These are phyloP conservation scores for Lineolata rhizophorae DNA, from an alignment of 495 filamentous ascomycete genomes.

Conservation along the genomic window DNA sequence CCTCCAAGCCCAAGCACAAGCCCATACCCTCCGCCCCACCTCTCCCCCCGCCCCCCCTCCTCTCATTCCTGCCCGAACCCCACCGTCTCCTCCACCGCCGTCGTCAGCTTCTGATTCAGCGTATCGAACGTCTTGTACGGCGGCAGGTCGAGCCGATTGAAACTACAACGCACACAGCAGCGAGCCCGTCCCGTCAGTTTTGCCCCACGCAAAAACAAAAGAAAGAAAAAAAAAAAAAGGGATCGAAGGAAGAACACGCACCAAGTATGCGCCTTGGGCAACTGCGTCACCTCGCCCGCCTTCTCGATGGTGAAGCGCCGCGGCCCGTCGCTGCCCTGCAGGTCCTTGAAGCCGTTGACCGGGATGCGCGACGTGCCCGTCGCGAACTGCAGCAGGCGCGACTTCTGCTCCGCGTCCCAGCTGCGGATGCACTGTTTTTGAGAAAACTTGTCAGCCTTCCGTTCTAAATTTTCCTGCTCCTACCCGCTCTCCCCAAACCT, in stretches of 20 bases:
- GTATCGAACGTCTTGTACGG: constrained; percentile 76
- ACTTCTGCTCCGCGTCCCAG: constrained; percentile 98
- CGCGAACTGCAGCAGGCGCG: constrained; percentile 83
- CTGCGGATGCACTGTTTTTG: constrained; percentile 42
- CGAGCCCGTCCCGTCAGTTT: not conserved
- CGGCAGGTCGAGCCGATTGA: constrained; percentile 92
- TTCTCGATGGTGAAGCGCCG: constrained; percentile 96
- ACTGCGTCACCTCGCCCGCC: constrained; percentile 65
- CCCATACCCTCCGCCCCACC: too few species aligned
- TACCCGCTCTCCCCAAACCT: too few species aligned
- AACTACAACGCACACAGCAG: constrained; percentile 30
- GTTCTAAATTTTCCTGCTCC: too few species aligned
- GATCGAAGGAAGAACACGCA: constrained; percentile 25
- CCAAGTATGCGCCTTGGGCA: constrained; percentile 98
- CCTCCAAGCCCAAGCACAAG: too few species aligned
- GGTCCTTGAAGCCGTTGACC: constrained; percentile 98
- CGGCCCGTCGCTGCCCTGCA: constrained; percentile 92
- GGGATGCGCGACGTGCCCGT: constrained; percentile 95
- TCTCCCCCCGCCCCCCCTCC: too few species aligned
- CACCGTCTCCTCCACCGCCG: constrained; percentile 96
- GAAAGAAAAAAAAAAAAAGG: too few species aligned
- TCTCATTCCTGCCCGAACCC: constrained; percentile 96
- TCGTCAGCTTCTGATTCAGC: constrained; percentile 72
- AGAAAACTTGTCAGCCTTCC: constrained; percentile 7
- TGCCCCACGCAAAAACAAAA: too few species aligned